Evolutionary conservation across 192 early-diverging fungal genomes (phyloP), one percentile per base, ranked within the genome.

Genomic region (Paraglomus brasilianum): DNA sequence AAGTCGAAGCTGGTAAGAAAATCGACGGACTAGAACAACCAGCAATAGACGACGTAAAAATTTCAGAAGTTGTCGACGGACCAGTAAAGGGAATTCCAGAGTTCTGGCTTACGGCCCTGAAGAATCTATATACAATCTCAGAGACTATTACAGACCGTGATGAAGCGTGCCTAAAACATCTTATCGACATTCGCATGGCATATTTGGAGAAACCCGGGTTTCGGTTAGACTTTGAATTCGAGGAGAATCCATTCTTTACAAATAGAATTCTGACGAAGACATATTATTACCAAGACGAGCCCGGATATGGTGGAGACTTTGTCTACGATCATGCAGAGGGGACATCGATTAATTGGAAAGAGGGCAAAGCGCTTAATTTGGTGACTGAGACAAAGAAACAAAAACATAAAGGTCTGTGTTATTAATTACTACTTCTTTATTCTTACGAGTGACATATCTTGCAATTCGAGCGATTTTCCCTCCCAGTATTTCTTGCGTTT

Each of bases 361-460:
- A 95, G 67, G 95, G 90, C 75, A 92, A 97, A 85, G 90, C 98
- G 79, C 86, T 99, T 49, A 91, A 89, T 67, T 88, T 97, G 58
- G 94, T 85, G 13, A 82, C 97, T 63, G 95, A 99, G 83, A 91
- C 94, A 79, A 96, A 95, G 87, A 98, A 95, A 82, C 97, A 99
- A 86, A 93, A 96, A 61, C 94, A 97, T 85, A 97, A 96, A 87
- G 90, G 85, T 86, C 57, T 47, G 22, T 57, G 13, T 53, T 5
- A 42, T 58, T 44, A 42, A 5, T 17, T 49, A 15, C n/a, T 51
- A 17, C 13, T 38, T 73, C 13, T 38, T 73, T 17, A 17, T 61
- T 58, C 13, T 74, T 8, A 15, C 17, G 15, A 19, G 42, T n/a
- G n/a, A n/a, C n/a, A 19, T 61, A 10, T 40, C 13, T 63, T 30